Conservation (phyloP, 257 asterid genomes). For the Gentiana dahurica region DNA sequence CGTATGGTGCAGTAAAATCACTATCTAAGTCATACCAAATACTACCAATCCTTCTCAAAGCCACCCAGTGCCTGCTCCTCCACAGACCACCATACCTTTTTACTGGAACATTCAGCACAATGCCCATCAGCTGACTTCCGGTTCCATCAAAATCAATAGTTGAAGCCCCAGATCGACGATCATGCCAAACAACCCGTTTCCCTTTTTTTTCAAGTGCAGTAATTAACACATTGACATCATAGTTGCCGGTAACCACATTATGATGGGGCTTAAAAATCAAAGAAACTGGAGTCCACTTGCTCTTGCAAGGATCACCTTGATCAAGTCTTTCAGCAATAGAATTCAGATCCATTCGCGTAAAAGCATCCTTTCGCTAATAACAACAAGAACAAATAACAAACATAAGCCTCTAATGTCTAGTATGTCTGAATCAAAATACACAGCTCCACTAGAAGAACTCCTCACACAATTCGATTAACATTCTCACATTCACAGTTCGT, state of each 20-base stretch:
- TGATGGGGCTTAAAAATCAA: conserved; percentile 76
- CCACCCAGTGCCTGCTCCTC: conserved; percentile 79
- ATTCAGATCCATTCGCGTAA: conserved; percentile 49
- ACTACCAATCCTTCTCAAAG: conserved; percentile 44
- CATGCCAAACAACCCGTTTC: conserved; percentile 74
- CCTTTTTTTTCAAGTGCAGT: conserved; percentile 70
- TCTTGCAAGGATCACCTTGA: conserved; percentile 48
- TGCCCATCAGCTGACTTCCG: conserved; percentile 43
- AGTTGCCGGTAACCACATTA: conserved; percentile 69
- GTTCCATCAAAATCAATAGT: conserved; percentile 48
- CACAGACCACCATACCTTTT: conserved; percentile 54
- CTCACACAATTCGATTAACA: no score
- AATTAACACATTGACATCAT: conserved; percentile 71
- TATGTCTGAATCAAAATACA: background rate
- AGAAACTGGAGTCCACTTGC: conserved; percentile 56
- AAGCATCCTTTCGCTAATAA: conserved; percentile 68
- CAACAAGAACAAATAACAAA: background rate
- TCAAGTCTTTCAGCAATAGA: conserved; percentile 55
- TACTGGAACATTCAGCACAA: conserved; percentile 58
- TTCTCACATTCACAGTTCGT: no score
- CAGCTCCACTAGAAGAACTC: background rate
- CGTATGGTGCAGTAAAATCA: conserved; percentile 43
- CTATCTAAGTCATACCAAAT: conserved; percentile 88
- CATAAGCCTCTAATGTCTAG: background rate
- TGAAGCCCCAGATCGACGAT: conserved; percentile 46